Conservation (phyloP, 2,329 filamentous ascomycete species). For the Venturia carpophila region DNA sequence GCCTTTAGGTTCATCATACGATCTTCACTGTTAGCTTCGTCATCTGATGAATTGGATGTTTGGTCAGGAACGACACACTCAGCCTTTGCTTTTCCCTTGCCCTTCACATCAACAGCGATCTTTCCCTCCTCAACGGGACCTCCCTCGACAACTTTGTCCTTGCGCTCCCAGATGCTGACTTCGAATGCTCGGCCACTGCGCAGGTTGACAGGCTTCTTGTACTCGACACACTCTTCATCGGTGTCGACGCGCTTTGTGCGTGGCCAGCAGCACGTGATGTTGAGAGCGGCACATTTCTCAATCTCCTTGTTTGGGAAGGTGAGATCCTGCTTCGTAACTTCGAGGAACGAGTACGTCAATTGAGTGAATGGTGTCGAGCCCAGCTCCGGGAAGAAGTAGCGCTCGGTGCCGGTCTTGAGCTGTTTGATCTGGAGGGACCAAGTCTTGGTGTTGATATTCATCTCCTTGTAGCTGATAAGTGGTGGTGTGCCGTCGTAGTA, state of each 20-base stretch:
- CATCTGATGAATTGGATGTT: background rate
- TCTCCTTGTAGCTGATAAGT: background rate
- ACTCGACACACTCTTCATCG: background rate
- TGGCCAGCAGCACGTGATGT: background rate
- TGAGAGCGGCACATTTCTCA: background rate
- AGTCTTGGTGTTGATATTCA: background rate
- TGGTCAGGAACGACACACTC: conserved; percentile 3
- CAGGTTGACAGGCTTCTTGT: background rate
- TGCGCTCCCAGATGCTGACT: background rate
- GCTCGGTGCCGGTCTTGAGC: background rate
- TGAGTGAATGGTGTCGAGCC: background rate
- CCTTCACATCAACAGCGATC: background rate
- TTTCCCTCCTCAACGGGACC: background rate
- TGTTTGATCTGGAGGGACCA: background rate
- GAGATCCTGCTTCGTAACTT: background rate
- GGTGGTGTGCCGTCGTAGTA: conserved; percentile 3
- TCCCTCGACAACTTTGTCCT: background rate
- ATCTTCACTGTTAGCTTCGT: conserved; percentile 1
- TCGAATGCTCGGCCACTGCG: background rate
- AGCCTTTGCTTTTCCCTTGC: background rate
- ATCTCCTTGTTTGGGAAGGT: background rate
- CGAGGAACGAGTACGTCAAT: background rate
- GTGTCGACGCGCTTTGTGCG: background rate
- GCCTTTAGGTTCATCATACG: background rate
- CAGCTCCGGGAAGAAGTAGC: conserved; percentile 1